Percentiles rank a stretch among this genome's conserved stretches.
These are phyloP conservation scores for Rhytidiadelphus loreus DNA, from an alignment of 225 moss, liverwort and hornwort species.

Conservation along the genomic window DNA sequence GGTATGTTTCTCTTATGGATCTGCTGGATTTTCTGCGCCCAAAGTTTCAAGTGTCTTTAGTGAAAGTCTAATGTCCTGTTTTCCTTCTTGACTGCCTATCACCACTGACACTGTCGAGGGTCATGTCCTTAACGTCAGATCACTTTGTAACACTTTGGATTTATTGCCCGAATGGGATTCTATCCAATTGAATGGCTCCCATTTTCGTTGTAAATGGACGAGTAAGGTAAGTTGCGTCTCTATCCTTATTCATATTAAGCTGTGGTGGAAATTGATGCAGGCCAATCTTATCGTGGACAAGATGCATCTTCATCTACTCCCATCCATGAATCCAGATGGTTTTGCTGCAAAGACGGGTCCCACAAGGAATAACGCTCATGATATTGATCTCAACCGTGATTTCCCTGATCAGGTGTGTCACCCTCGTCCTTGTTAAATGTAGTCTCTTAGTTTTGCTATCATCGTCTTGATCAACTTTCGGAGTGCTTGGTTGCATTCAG, in stretches of 20 bases:
- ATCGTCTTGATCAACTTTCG: not conserved
- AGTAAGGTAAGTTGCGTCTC: not conserved
- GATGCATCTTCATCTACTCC: slow-evolving; percentile 84
- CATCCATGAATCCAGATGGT: slow-evolving; percentile 92
- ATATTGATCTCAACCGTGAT: slow-evolving; percentile 82
- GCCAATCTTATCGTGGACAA: slow-evolving; percentile 70
- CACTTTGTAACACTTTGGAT: not conserved
- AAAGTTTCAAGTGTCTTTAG: not conserved
- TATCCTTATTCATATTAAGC: no score
- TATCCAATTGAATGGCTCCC: not conserved
- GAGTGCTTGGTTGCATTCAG: not conserved
- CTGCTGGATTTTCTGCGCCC: not conserved
- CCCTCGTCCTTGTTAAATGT: not conserved
- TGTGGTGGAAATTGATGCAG: slow-evolving; percentile 34
- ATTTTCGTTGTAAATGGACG: not conserved
- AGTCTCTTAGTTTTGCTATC: not conserved
- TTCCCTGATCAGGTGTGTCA: slow-evolving; percentile 81
- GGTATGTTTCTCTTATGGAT: slow-evolving; percentile 17
- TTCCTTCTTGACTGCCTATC: not conserved
- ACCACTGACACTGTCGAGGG: not conserved
- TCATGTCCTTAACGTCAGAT: not conserved
- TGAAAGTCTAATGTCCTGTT: not conserved
- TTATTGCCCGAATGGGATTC: not conserved
- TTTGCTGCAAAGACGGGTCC: slow-evolving; percentile 26
- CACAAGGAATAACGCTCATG: slow-evolving; percentile 60